Percentiles rank a stretch among this genome's conserved stretches.
These are phyloP conservation scores for Sporothrix euskadiensis DNA, from an alignment of 2,329 filamentous ascomycete species.

Conservation along the genomic window DNA sequence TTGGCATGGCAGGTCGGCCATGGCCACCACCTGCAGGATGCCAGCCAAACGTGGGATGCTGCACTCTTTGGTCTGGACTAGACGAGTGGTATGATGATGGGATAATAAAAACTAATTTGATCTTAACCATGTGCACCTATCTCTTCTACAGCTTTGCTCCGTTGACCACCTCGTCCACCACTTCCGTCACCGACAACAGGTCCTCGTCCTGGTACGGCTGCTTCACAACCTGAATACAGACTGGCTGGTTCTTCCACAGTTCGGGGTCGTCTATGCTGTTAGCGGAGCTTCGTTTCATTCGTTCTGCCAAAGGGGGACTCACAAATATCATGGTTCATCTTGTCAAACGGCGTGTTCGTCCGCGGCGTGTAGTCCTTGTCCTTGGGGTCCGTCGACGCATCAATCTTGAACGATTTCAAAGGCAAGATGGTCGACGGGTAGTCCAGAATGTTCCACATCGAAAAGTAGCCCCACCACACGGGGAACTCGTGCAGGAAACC, in stretches of 20 bases:
- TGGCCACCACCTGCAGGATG: conserved; percentile 5
- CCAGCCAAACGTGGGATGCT: conserved; percentile 17
- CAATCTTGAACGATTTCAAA: background rate
- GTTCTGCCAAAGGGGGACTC: background rate
- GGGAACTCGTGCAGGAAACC: conserved; percentile 26
- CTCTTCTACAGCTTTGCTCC: background rate
- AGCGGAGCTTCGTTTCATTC: background rate
- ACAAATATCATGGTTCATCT: conserved; percentile 24
- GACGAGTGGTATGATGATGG: background rate
- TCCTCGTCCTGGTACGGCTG: conserved; percentile 26
- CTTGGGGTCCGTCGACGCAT: conserved; percentile 12
- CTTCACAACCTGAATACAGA: conserved; percentile 23
- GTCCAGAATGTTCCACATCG: conserved; percentile 28
- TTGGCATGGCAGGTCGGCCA: conserved; percentile 19
- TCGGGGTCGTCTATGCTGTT: conserved; percentile 21
- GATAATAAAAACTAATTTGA: background rate
- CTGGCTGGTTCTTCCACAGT: conserved; percentile 21
- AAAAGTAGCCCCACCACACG: conserved; percentile 28
- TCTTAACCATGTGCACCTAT: background rate
- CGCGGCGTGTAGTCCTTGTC: conserved; percentile 12
- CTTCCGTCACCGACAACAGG: conserved; percentile 21
- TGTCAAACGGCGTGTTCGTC: conserved; percentile 23
- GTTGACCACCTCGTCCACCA: conserved; percentile 22
- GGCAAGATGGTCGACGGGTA: conserved; percentile 29
- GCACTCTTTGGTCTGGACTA: conserved; percentile 21